Conservation (phyloP, 345 rosid genomes). For the Citrus australasica region DNA sequence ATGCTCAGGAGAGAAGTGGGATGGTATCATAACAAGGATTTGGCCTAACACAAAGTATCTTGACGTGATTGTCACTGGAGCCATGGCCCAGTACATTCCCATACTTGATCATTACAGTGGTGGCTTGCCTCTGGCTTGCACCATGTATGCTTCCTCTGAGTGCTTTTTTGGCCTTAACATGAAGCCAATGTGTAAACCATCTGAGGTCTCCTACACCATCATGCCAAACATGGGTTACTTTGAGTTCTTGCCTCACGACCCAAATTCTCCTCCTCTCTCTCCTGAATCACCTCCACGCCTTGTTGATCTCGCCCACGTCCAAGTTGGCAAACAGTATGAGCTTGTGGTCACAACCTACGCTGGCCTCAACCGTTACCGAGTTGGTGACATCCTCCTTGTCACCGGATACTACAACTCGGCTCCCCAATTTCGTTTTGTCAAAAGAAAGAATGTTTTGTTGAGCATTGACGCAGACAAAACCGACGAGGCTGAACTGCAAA, state of each 20-base stretch:
- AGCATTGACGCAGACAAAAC: constrained; percentile 91
- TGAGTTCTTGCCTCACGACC: constrained; percentile 61
- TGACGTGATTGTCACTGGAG: constrained; percentile 90
- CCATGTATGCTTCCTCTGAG: constrained; percentile 97
- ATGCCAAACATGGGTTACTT: constrained; percentile 95
- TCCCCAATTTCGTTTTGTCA: constrained; percentile 71
- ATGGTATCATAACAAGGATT: constrained; percentile 58
- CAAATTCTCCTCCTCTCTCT: neutral
- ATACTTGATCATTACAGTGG: constrained; percentile 77
- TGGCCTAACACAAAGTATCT: constrained; percentile 93
- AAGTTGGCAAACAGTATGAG: constrained; percentile 78
- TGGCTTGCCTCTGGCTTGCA: constrained; percentile 79
- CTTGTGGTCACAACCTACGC: constrained; percentile 78
- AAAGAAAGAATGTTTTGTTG: constrained; percentile 80
- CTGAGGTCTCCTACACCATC: constrained; percentile 82
- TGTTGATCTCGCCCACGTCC: constrained; percentile 66
- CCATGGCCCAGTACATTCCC: constrained; percentile 96
- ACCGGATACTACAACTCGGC: constrained; percentile 70
- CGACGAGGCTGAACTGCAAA: constrained; percentile 84
- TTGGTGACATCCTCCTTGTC: constrained; percentile 83
- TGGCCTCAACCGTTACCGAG: constrained; percentile 75
- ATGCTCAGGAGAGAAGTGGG: constrained; percentile 65
- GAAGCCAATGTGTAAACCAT: constrained; percentile 72
- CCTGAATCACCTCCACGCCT: constrained; percentile 39
- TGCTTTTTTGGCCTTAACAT: constrained; percentile 88